Percentiles rank a stretch among this genome's conserved stretches.
Evolutionary conservation across 73 alveolate genomes (phyloP).

Genomic region (Paramecium sonneborni): DNA sequence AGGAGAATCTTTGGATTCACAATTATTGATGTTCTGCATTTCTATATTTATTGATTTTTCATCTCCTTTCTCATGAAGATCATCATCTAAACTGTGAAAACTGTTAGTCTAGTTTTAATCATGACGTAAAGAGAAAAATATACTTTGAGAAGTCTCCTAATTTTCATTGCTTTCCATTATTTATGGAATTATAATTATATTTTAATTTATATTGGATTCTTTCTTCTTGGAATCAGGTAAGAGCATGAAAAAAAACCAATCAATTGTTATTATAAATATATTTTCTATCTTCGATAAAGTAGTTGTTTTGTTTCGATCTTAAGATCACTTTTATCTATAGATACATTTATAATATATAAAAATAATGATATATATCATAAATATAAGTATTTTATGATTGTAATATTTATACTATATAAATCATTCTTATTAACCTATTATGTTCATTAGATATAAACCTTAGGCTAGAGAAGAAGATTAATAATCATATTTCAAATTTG

Average conservation of each 20-base stretch:
- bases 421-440: neutral
- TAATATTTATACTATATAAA: neutral
- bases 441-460: neutral
- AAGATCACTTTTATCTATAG: no score
- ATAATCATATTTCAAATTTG: neutral
- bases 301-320: no score
- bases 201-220: no score
- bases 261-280: no score
- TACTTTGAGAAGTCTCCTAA: neutral
- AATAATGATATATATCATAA: no score
- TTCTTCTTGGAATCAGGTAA: no score
- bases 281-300: no score
- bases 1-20: neutral
- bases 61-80: neutral
- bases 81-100: neutral
- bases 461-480: neutral
- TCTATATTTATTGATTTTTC: neutral
- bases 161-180: neutral
- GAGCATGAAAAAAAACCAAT: no score
- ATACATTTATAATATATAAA: no score
- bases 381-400: no score
- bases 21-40: neutral
- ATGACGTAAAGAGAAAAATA: neutral
- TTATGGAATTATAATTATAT: neutral
- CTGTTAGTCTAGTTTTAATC: neutral